A percentile compares a stretch with the other conserved stretches of the same genome.
Conservation (phyloP, 352 stramenopile genomes). For the Phytopythium kandeliae region DNA sequence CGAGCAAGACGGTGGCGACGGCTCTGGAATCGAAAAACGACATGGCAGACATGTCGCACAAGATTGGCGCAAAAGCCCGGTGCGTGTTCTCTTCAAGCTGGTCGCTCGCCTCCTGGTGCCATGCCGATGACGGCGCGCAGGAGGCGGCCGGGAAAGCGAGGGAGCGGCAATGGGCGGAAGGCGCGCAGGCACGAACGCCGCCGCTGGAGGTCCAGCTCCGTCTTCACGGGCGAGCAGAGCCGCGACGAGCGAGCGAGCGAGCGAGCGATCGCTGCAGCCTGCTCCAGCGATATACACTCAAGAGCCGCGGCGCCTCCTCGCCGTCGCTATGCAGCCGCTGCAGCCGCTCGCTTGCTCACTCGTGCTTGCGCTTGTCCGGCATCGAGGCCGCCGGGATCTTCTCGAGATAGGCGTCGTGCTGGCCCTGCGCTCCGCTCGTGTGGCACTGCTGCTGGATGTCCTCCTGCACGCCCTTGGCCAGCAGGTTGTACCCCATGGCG, state of each 20-base stretch:
- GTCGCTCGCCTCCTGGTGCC: too few species aligned
- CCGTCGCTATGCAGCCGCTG: not conserved
- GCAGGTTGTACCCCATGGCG: conserved; percentile 35
- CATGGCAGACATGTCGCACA: too few species aligned
- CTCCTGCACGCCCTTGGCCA: conserved; percentile 31
- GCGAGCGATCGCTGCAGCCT: not conserved
- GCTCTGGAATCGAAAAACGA: too few species aligned
- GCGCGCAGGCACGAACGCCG: too few species aligned
- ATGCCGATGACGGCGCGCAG: too few species aligned
- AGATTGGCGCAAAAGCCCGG: too few species aligned
- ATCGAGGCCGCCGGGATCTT: not conserved
- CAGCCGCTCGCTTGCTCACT: conserved; percentile 8
- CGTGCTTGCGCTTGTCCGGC: conserved; percentile 18
- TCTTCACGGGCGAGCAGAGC: not conserved
- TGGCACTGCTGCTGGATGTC: conserved; percentile 35
- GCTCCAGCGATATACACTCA: not conserved
- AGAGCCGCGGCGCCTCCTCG: not conserved
- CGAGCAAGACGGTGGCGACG: too few species aligned
- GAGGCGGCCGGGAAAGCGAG: too few species aligned
- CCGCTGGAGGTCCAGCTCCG: too few species aligned
- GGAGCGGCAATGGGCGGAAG: too few species aligned
- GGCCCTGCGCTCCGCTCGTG: not conserved
- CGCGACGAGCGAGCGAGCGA: not conserved
- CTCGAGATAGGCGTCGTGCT: conserved; percentile 1
- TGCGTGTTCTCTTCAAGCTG: too few species aligned